phyloP scores from a whole-genome alignment of 139 green algal species.

The Chlamydomonas sp. region DNA sequence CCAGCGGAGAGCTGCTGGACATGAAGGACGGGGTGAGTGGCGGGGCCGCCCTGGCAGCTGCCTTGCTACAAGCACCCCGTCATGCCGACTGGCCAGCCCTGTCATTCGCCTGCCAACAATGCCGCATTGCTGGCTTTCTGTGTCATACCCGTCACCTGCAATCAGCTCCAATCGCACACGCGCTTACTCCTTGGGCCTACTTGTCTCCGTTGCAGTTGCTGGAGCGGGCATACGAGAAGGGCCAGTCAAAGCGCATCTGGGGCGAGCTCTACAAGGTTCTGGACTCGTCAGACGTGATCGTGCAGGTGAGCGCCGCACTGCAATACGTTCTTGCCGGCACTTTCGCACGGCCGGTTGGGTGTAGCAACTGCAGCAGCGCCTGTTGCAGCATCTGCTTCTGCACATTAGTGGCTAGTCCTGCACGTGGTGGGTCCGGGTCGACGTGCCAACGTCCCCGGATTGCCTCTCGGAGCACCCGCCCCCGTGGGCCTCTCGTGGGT shows the following conservation, averaged over 20 bases:
- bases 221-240: conserved; percentile 73
- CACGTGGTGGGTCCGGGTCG: conserved; percentile 24
- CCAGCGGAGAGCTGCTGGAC: not conserved
- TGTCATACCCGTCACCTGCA: no score
- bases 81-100: no score
- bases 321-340: not conserved
- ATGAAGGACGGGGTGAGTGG: conserved; percentile 5
- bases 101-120: no score
- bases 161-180: no score
- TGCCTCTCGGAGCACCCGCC: conserved; percentile 22
- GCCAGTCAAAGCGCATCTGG: conserved; percentile 98
- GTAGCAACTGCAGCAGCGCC: no score
- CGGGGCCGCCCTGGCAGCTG: no score
- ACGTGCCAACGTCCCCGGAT: conserved; percentile 34
- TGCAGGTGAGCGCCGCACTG: conserved; percentile 75
- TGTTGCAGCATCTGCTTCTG: no score
- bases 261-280: conserved; percentile 99
- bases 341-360: no score
- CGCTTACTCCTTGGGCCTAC: no score
- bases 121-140: no score
- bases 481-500: conserved; percentile 28
- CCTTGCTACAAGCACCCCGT: no score
- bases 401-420: no score
- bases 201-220: not conserved
- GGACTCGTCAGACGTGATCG: conserved; percentile 96